Evolutionary conservation across 2,329 filamentous ascomycete species (phyloP), one percentile per base, ranked within the genome.

Genomic region (Rutstroemia sp.): DNA sequence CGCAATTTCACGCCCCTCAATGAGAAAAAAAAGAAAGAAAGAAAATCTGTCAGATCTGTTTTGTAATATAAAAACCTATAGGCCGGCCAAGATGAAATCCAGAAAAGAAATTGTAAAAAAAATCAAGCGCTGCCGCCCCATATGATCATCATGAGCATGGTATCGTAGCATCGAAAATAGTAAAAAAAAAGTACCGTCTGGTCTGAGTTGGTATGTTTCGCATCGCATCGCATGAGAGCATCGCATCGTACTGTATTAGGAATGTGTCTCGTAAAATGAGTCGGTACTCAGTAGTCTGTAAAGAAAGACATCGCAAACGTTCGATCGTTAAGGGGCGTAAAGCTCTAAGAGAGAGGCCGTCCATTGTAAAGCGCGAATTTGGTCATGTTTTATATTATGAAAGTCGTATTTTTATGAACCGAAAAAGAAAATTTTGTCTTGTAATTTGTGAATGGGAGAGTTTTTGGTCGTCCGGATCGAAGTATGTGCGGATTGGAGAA

Each of bases 121-220:
- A 42, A 16, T 54, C 8, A 17, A 42, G 27, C 12, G 34, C 21
- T 39, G 34, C 34, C 52, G 14, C 34, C 42, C 34, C n/a, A 41
- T 4, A 23, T 49, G 14, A 44, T 38, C 51, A 16, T 49, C 23
- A 42, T 19, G 46, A 54, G 39, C n/a, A 50, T 42, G 52, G 34
- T 49, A 50, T 54, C 23, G 41, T 46, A n/a, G 52, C 45, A 42
- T 49, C 7, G 39, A 54, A 21, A n/a, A 53, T 34, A 8, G 23
- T 45, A 25, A 16, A 2, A 19, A 19, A 25, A 38, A 10, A 14
- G 10, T 2, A 47, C 27, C 27, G 27, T 38, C 5, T 23, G 23
- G 23, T 23, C 23, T 23, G 23, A 5, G 23, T 17, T 9, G 19
- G 37, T 10, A 30, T 30, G 8, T 23, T 30, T 30, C 27, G 27